Evolutionary conservation across 306 rosid species (phyloP).

Genomic region (Albizia julibrissin): DNA sequence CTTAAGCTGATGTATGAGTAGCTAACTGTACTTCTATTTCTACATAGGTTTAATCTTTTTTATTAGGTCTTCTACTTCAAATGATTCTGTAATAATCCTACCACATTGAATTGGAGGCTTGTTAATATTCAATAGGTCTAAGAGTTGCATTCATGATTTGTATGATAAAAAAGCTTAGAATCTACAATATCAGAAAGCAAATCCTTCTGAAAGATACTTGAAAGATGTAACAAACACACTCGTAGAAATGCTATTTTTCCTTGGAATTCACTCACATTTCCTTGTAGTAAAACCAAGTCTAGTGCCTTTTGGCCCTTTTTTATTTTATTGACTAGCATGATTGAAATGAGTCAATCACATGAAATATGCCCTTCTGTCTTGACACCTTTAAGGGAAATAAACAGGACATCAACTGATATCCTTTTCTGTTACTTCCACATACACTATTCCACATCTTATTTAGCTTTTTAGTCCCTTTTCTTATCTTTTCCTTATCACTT

Average conservation of each 20-base stretch:
- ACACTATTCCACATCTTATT: background rate
- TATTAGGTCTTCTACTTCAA: background rate
- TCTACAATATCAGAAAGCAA: background rate
- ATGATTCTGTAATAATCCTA: background rate
- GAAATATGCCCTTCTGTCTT: background rate
- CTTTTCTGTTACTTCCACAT: background rate
- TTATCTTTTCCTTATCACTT: background rate
- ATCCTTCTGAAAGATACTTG: background rate
- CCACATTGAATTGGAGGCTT: background rate
- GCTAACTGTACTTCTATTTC: background rate
- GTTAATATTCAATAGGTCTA: background rate
- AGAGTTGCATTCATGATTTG: background rate
- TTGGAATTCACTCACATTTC: background rate
- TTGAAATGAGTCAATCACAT: background rate
- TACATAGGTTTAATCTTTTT: background rate
- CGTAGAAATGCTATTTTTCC: background rate
- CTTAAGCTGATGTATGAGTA: background rate
- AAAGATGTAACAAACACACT: background rate
- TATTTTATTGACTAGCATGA: background rate
- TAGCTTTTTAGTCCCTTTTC: background rate
- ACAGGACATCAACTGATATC: background rate
- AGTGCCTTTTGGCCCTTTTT: background rate
- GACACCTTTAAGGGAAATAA: background rate
- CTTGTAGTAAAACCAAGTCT: background rate
- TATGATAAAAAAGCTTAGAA: background rate